phyloP scores from a whole-genome alignment of 495 filamentous ascomycete genomes.

The Bryoglossum gracile region DNA sequence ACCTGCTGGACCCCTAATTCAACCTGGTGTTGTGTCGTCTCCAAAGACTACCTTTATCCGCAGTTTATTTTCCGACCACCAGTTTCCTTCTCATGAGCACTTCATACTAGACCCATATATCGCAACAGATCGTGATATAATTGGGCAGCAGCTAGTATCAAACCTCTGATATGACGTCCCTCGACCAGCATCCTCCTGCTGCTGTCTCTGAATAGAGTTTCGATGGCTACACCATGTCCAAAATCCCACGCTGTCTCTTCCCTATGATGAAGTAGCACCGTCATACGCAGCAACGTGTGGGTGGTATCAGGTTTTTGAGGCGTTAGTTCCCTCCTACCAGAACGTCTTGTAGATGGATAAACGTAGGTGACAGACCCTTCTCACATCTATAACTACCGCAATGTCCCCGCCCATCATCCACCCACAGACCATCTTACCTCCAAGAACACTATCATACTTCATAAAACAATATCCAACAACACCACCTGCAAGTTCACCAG shows the following conservation, averaged over 20 bases:
- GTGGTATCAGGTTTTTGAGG: constrained; percentile 6
- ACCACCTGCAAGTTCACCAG: not conserved
- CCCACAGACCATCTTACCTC: constrained; percentile 2
- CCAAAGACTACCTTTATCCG: too few species aligned
- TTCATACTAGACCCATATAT: too few species aligned
- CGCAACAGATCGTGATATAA: too few species aligned
- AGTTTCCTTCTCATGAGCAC: not conserved
- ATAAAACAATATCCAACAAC: not conserved
- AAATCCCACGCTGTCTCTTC: too few species aligned
- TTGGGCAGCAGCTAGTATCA: not conserved
- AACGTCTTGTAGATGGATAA: not conserved
- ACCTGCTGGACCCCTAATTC: not conserved
- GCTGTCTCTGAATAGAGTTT: too few species aligned
- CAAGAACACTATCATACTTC: constrained; percentile 3
- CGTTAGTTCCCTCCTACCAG: not conserved
- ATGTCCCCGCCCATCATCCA: constrained; percentile 1
- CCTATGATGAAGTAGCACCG: too few species aligned
- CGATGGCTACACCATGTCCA: too few species aligned
- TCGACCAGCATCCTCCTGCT: not conserved
- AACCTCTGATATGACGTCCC: constrained; percentile 7
- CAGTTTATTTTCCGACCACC: too few species aligned
- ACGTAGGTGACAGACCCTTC: too few species aligned
- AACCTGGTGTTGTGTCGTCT: too few species aligned
- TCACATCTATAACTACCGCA: constrained; percentile 1
- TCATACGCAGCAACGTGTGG: too few species aligned